Evolutionary conservation across 768 basidiomycete species (phyloP), one percentile per base, ranked within the genome.

Genomic region (Tylopilus sp.): DNA sequence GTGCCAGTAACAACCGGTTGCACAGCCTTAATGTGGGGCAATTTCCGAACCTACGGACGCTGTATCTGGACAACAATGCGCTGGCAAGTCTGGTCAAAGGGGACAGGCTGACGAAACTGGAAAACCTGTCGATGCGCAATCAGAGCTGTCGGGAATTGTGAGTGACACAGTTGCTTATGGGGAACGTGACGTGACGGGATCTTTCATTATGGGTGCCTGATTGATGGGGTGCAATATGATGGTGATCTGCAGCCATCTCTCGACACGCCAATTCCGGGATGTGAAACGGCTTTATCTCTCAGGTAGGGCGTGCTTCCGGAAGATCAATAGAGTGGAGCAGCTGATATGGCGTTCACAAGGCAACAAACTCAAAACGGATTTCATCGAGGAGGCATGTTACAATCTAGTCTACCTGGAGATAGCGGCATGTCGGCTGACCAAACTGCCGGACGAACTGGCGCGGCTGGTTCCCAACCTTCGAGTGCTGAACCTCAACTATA

Each of bases 401-500:
- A 88, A 92, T 65, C 77, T 99, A 66, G 76, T 88, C 34, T 98
- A 98, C 76, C 77, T 98, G 67, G 97, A 99, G 73, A 76, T 89
- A 42, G 94, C 94, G 17, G 89, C 79, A 25, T 98, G 97, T 69
- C 82, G 89, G 56, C 74, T 98, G 57, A 85, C 83, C 31, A 62
- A 61, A 49, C 81, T 97, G 45, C 95, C 95, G n/a, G 63, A 69
- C 59, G 78, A 82, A 37, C 74, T 97, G 60, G 78, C 79, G 48
- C 65, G 65, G 42, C 71, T 89, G 50, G 74, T 85, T 44, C 96
- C 97, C 29, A 97, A 95, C 70, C 72, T 98, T 63, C 85, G 93
- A 50, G 86, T 86, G 54, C 75, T 98, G 72, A 98, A 98, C 76
- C 81, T 98, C 59, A 96, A 98, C 78, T 96, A 97, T 78, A 98